phyloP scores from a whole-genome alignment of 1,284 basidiomycete species.

The Moniliophthora roreri region DNA sequence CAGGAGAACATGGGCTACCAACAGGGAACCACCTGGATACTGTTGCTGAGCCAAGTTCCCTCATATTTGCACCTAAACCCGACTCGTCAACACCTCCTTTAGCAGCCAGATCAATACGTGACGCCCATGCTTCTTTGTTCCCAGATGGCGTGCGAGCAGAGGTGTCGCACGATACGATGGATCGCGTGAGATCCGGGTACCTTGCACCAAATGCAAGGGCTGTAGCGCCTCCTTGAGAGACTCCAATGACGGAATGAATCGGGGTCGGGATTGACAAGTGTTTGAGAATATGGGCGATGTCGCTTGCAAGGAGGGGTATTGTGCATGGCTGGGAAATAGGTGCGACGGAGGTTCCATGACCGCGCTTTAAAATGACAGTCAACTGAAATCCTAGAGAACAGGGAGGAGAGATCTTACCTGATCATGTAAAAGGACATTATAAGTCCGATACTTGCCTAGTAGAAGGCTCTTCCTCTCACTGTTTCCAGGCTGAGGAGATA shows the following conservation, averaged over 20 bases:
- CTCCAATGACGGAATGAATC: conserved; percentile 43
- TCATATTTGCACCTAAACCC: conserved; percentile 33
- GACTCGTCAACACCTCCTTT: conserved; percentile 25
- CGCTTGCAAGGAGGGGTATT: conserved; percentile 36
- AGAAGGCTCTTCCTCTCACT: conserved; percentile 15
- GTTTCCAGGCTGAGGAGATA: conserved; percentile 22
- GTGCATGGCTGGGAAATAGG: conserved; percentile 26
- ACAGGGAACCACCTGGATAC: conserved; percentile 43
- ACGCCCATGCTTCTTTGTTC: conserved; percentile 46
- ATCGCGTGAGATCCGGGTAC: conserved; percentile 27
- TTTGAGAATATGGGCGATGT: conserved; percentile 35
- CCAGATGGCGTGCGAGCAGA: conserved; percentile 39
- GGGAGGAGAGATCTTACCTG: conserved; percentile 22
- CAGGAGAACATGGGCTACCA: conserved; percentile 12
- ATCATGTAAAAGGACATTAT: conserved; percentile 46
- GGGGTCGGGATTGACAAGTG: conserved; percentile 30
- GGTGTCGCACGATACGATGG: conserved; percentile 46
- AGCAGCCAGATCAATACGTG: conserved; percentile 33
- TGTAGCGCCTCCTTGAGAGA: conserved; percentile 49
- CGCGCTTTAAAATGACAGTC: conserved; percentile 23
- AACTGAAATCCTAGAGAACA: too few species aligned
- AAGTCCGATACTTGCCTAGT: conserved; percentile 21
- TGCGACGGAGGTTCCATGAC: conserved; percentile 39
- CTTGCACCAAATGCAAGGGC: conserved; percentile 39
- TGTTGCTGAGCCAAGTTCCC: conserved; percentile 36